Base-by-base conservation (phyloP, 805 yeast genomes). In the Ogataea pilisensis region DNA sequence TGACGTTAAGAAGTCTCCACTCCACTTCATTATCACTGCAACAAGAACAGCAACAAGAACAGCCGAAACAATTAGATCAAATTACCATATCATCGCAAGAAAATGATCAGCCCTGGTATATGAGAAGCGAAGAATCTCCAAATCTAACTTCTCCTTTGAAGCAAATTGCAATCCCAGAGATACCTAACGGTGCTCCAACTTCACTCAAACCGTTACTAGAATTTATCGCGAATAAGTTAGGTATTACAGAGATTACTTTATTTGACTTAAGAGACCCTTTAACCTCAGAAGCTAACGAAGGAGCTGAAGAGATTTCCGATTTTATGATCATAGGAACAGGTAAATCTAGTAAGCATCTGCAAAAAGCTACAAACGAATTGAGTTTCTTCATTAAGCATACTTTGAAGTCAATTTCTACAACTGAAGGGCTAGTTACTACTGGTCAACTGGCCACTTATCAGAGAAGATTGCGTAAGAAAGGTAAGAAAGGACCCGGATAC, bases 261-360 rank as follows among this genome's bases (percentile, higher is more conserved):
- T 76, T 86, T 49, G 95, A 90, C 54, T 63, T 84, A 43, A 66
- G 82, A 27, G 57, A 67, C 19, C 58, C 62, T 5, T 58, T 63
- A 8, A 61, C 54, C 2, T 38, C 33, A 5, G 38, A 45, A 16
- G 44, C 44, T 22, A 53, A 49, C 34, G 63, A 57, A 35, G 63
- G 66, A 18, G 62, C 63, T 11, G 43, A 65, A 50, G 46, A 54
- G 66, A 14, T 69, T 18, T 65, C 73, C 8, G 68, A 72, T 41
- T 70, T 75, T 42, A 73, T 80, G 72, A 64, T 91, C 5, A 64
- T 91, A 0, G 75, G 82, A 16, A 76, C 93, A 0, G 96, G 95
- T 4, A 83, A 81, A 58, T 78, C 90, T 24, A 75, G 78, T 29
- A 80, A 76, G 46, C 98, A 90, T 63, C 64, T 88, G 18, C 79